A percentile compares a stretch with the other conserved stretches of the same genome.
Evolutionary conservation across 179 eudicot genomes (phyloP).

Genomic region (Nepenthes alata): DNA sequence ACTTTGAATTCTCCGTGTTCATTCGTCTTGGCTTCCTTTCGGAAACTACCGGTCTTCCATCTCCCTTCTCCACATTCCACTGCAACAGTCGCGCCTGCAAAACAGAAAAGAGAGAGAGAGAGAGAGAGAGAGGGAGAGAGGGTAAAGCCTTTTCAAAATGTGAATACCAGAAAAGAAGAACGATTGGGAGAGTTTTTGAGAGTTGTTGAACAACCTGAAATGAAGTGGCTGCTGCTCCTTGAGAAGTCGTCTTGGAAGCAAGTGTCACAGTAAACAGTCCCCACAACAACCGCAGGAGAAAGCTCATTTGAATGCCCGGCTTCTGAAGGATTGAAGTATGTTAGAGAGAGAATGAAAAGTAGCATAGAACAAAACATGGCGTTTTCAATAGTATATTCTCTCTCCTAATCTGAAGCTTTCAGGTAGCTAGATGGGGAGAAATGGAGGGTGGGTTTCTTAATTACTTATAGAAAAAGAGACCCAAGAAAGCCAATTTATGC

Average conservation of each 20-base stretch:
- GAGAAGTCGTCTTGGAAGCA: constrained; percentile 48
- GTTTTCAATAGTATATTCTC: not conserved
- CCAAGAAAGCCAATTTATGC: constrained; percentile 26
- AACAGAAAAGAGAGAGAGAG: not conserved
- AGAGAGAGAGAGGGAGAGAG: not conserved
- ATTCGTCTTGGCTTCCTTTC: constrained; percentile 47
- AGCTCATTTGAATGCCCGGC: constrained; percentile 29
- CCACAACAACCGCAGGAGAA: constrained; percentile 44
- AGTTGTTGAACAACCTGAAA: constrained; percentile 41
- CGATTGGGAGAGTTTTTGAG: not conserved
- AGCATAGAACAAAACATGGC: constrained; percentile 17
- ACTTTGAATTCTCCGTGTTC: constrained; percentile 55
- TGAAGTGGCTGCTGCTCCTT: constrained; percentile 39
- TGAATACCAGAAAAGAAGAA: not conserved
- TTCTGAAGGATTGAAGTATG: constrained; percentile 23
- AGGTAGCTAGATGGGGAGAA: not conserved
- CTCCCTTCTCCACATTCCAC: constrained; percentile 44
- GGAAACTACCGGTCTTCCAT: constrained; percentile 19
- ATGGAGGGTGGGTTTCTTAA: not conserved
- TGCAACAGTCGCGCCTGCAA: constrained; percentile 65
- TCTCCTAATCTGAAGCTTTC: not conserved
- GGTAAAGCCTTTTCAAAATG: not conserved
- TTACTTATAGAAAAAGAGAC: constrained; percentile 10
- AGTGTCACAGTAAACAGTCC: constrained; percentile 68
- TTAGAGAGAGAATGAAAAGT: constrained; percentile 18